Percentiles rank a stretch among this genome's conserved stretches.
Conservation (phyloP, 352 stramenopile genomes). For the Phytophthora crassamura region DNA sequence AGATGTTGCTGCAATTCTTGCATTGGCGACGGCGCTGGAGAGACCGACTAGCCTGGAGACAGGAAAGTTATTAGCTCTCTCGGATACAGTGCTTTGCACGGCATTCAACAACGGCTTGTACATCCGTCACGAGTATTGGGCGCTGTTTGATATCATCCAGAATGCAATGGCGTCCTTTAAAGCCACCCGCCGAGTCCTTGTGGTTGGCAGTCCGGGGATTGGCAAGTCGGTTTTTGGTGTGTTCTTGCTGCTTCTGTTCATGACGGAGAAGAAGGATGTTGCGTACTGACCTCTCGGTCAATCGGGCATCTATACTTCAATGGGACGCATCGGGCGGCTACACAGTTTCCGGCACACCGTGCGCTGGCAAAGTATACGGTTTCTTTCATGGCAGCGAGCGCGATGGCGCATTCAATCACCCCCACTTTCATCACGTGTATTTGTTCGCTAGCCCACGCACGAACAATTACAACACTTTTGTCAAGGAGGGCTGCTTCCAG, state of each 20-base stretch:
- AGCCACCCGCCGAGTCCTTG: too few species aligned
- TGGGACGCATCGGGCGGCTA: constrained; percentile 11
- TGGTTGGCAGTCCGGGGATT: too few species aligned
- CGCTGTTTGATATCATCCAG: too few species aligned
- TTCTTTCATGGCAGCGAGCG: constrained; percentile 24
- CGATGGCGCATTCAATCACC: background rate
- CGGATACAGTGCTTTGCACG: background rate
- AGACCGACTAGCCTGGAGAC: too few species aligned
- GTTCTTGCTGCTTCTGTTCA: constrained; percentile 28
- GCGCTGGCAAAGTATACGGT: constrained; percentile 6
- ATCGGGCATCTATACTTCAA: constrained; percentile 13
- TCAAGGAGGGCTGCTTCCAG: constrained; percentile 29
- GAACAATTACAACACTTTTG: constrained; percentile 32
- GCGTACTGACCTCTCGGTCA: constrained; percentile 16
- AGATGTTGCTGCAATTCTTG: too few species aligned
- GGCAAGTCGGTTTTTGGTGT: background rate
- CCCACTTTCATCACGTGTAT: constrained; percentile 10
- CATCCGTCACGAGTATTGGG: too few species aligned
- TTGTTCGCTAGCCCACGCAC: constrained; percentile 34
- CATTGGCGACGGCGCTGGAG: too few species aligned
- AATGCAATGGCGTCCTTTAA: too few species aligned
- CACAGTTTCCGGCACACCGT: background rate
- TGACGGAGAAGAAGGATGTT: constrained; percentile 33
- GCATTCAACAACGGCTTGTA: too few species aligned
- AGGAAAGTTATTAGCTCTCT: too few species aligned